Evolutionary conservation across 345 rosid genomes (phyloP), one percentile per base, ranked within the genome.

Genomic region (Gossypium bickii): DNA sequence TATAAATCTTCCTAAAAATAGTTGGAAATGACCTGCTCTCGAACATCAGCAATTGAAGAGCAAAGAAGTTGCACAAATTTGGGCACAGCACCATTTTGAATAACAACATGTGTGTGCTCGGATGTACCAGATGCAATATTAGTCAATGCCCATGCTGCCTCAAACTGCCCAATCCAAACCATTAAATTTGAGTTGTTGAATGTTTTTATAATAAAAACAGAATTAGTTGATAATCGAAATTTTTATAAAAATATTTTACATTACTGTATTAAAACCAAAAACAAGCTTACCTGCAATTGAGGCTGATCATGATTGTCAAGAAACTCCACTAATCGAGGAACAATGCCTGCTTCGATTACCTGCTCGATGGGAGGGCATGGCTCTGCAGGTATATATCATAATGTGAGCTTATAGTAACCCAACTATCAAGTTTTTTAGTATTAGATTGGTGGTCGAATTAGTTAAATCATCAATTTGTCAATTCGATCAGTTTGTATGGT

Each of bases 71-170:
- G 84, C 59, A 89, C 87, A 73, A 91, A 86, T 25, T 85, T 81
- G 12, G 92, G 97, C 44, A 91, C 84, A 74, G 92, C 97, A 4
- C 93, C 93, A 75, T 85, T 85, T 65, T 89, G 91, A 76, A 89
- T 82, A 0, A 91, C 91, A 65, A 86, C 91, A 67, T 79, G 86
- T 0, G 94, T 91, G 65, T 89, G 82, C 82, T 89, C 91, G 41
- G 94, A 91, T 51, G 97, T 88, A 47, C 93, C 97, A n/a, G 97
- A 91, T 53, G 93, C 97, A 74, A 91, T 87, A 71, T 91, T 91
- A 48, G 93, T 91, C 67, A 91, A 90, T 9, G 92, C 92, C 96
- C 96, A 91, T 67, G 97, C 93, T 29, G 97, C 93, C 84, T 91
- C 97, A 81, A 91, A 91, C 93, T 91, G 55, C 38, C 56, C 29